Evolutionary conservation across 176 grass and related monocot genomes (phyloP).

Genomic region (Carex cristatella): DNA sequence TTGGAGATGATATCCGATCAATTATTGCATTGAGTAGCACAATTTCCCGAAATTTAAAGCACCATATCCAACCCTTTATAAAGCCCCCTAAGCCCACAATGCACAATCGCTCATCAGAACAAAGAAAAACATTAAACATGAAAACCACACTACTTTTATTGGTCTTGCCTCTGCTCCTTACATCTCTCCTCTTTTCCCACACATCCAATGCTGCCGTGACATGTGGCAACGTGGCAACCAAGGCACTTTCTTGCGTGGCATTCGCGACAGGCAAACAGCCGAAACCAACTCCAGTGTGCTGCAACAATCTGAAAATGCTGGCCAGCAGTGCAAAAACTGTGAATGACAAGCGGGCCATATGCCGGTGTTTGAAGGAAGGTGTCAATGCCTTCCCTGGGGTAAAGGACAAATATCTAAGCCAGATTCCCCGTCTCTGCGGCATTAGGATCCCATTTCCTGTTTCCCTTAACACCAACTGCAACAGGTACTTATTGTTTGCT

Average conservation of each 20-base stretch:
- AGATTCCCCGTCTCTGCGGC: constrained; percentile 17
- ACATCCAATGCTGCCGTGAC: constrained; percentile 6
- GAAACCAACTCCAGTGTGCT: constrained; percentile 14
- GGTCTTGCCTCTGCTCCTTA: constrained; percentile 18
- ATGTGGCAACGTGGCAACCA: constrained; percentile 4
- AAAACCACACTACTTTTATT: background rate
- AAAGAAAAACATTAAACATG: background rate
- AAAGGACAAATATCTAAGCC: constrained; percentile 17
- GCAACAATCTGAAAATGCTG: constrained; percentile 25
- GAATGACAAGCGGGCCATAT: constrained; percentile 26
- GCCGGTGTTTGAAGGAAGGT: constrained; percentile 24
- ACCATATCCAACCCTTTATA: constrained; percentile 20
- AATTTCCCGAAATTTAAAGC: constrained; percentile 9
- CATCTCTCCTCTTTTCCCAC: constrained; percentile 11
- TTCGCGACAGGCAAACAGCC: constrained; percentile 20
- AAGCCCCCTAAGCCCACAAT: background rate
- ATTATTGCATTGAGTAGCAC: constrained; percentile 12
- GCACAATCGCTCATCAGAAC: background rate
- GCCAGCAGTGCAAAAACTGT: constrained; percentile 5
- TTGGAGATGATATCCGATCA: constrained; percentile 14
- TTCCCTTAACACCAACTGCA: constrained; percentile 28
- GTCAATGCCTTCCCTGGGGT: constrained; percentile 21
- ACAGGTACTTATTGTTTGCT: background rate
- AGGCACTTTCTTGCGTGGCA: constrained; percentile 17
- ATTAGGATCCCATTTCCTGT: constrained; percentile 27